phyloP scores from a whole-genome alignment of 2,329 filamentous ascomycete species.

The Fusarium begoniae region DNA sequence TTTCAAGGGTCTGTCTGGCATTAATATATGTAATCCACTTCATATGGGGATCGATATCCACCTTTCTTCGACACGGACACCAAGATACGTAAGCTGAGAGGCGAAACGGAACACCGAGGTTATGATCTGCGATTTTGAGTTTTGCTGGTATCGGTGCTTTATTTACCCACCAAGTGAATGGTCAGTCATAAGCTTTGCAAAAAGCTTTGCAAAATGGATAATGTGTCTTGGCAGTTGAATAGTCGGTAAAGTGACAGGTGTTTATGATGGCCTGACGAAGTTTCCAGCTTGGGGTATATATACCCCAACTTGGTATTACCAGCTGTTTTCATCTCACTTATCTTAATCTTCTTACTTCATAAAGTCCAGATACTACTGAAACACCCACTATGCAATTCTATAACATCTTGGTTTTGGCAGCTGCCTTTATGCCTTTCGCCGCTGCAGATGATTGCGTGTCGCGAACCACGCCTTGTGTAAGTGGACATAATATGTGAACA shows the following conservation, averaged over 20 bases:
- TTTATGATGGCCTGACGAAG: not conserved
- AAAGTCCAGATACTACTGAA: not conserved
- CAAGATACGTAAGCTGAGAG: not conserved
- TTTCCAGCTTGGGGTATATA: not conserved
- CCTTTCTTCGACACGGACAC: not conserved
- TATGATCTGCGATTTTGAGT: not conserved
- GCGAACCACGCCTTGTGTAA: not conserved
- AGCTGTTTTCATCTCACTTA: too few species aligned
- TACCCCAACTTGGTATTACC: not conserved
- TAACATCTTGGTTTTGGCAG: not conserved
- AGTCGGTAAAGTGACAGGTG: not conserved
- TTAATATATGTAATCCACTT: not conserved
- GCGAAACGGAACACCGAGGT: not conserved
- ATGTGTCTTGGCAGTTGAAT: not conserved
- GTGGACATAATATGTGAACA: fast-evolving
- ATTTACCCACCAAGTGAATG: not conserved
- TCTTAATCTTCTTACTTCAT: too few species aligned
- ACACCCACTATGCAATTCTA: not conserved
- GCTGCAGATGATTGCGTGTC: not conserved
- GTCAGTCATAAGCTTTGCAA: not conserved
- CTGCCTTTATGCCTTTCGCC: not conserved
- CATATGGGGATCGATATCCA: not conserved
- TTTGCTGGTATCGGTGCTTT: not conserved
- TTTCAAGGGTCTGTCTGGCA: not conserved
- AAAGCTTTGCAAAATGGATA: not conserved